Evolutionary conservation across 495 filamentous ascomycete genomes (phyloP).

Genomic region (Aspergillus sclerotiicarbonarius): DNA sequence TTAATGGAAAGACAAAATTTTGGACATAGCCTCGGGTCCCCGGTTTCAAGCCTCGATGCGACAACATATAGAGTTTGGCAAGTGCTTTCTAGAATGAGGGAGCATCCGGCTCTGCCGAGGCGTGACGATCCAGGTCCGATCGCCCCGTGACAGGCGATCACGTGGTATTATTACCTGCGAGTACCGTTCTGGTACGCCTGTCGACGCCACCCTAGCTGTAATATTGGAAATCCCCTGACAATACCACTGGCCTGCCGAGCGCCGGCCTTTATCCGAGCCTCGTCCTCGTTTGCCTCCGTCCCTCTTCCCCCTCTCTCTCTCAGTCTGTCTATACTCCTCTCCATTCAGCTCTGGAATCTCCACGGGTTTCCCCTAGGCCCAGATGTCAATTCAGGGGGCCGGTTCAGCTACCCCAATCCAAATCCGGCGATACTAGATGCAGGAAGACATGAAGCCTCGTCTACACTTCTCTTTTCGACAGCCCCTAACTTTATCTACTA

Average conservation of each 20-base stretch:
- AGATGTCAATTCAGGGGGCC: no score
- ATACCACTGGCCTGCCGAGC: neutral
- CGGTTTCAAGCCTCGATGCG: no score
- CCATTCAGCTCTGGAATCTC: neutral
- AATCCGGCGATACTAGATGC: neutral
- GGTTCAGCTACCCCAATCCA: no score
- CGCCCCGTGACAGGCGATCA: no score
- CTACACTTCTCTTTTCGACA: neutral
- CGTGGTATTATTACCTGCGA: neutral
- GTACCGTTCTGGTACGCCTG: neutral
- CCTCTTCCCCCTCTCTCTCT: neutral
- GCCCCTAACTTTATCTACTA: neutral
- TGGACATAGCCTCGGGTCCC: no score
- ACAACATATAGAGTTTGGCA: no score
- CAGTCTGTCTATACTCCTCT: neutral
- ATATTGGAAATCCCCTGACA: neutral
- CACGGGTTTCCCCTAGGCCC: no score
- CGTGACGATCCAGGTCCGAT: no score
- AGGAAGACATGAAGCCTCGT: neutral
- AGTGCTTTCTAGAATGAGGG: no score
- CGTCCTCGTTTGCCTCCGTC: neutral
- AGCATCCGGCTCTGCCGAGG: no score
- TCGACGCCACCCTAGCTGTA: neutral
- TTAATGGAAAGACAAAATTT: neutral
- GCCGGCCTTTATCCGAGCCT: neutral